Conservation (phyloP, 2,329 filamentous ascomycete genomes). For the Colletotrichum abscissum region DNA sequence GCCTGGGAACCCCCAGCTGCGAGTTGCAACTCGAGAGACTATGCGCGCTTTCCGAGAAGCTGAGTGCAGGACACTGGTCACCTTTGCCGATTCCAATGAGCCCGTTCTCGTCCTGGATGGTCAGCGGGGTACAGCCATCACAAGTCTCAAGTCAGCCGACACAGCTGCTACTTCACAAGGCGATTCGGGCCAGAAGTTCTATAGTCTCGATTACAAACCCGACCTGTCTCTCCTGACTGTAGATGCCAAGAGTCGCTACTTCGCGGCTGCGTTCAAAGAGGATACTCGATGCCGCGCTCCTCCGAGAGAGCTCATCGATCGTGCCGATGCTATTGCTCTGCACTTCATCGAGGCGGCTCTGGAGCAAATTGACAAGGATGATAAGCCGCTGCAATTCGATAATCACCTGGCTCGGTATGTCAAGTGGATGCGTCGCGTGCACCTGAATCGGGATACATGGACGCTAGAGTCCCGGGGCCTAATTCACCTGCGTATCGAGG, state of each 20-base stretch:
- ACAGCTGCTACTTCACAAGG: background rate
- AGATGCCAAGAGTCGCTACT: background rate
- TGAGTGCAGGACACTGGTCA: background rate
- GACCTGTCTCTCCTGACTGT: background rate
- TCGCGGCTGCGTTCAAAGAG: background rate
- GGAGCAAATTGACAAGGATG: background rate
- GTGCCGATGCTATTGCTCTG: constrained; percentile 7
- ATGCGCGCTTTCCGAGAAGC: constrained; percentile 13
- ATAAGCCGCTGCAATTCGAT: background rate
- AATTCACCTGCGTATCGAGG: background rate
- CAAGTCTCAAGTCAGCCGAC: background rate
- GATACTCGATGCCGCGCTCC: background rate
- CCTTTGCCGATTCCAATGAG: background rate
- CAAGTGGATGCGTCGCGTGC: constrained; percentile 7
- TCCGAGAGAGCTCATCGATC: background rate
- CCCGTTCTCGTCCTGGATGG: background rate
- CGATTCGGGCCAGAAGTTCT: background rate
- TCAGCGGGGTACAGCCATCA: constrained; percentile 20
- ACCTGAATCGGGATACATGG: background rate
- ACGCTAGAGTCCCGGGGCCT: background rate
- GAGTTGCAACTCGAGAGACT: background rate
- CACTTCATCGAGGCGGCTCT: constrained; percentile 7
- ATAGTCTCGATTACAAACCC: background rate
- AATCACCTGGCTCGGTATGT: background rate
- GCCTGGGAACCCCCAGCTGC: background rate